These are phyloP conservation scores for Aspergillus ostianus DNA, from an alignment of 495 filamentous ascomycete genomes.

Conservation along the genomic window DNA sequence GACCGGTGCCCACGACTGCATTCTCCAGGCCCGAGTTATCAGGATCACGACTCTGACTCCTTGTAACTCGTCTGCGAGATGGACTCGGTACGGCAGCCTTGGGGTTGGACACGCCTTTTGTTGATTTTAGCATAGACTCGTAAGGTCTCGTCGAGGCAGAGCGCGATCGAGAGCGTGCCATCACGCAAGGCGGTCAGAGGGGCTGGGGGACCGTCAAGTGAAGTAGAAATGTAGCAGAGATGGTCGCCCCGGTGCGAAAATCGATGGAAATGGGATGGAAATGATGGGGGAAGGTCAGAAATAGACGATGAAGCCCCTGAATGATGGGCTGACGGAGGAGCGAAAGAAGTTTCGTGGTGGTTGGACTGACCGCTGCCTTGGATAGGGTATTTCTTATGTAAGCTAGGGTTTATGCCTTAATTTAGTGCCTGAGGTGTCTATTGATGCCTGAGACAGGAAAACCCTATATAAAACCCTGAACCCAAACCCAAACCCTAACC, in stretches of 20 bases:
- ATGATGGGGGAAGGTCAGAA: neutral
- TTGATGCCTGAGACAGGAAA: neutral
- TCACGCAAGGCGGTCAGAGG: constrained; percentile 8
- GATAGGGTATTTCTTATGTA: neutral
- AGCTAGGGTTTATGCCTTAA: too few relatives aligned
- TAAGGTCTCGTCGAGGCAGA: neutral
- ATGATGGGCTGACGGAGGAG: neutral
- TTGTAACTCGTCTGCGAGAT: constrained; percentile 17
- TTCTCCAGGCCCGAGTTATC: constrained; percentile 4
- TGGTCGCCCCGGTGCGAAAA: neutral
- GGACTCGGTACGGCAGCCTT: constrained; percentile 8
- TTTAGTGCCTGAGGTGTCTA: neutral
- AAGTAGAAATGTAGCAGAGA: neutral
- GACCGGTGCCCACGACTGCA: neutral
- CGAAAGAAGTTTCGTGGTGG: neutral
- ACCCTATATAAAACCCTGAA: too few relatives aligned
- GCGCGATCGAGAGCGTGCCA: constrained; percentile 1
- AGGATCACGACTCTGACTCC: constrained; percentile 27
- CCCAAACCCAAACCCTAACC: too few relatives aligned
- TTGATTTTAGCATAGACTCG: neutral
- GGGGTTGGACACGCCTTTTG: neutral
- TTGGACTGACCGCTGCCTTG: constrained; percentile 2
- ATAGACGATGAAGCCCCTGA: neutral
- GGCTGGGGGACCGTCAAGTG: neutral
- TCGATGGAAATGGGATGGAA: neutral